Base-by-base conservation (phyloP, 441 rosid genomes). In the Populus hybrid region DNA sequence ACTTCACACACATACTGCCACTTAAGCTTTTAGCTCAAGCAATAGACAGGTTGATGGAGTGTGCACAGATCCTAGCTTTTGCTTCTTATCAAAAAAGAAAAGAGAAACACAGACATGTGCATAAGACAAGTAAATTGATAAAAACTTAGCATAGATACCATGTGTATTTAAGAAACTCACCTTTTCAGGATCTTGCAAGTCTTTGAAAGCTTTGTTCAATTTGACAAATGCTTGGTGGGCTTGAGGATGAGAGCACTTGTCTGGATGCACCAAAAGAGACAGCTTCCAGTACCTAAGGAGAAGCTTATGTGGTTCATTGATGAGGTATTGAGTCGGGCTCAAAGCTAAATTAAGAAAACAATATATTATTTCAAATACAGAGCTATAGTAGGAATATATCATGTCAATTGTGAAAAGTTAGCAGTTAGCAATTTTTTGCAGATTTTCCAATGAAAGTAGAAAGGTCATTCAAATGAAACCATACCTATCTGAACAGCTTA, bases 261-360 rank as follows among this genome's bases (percentile, higher is more conserved):
- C 99, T 7, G 98, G 99, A 81, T 95, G 98, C 85, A 95, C 98
- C 79, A 92, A 79, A 83, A 95, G 98, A 36, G 98, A 95, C 83
- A 95, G 83, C 83, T 92, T 95, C 99, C 99, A 93, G 75, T 95
- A 95, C 87, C 99, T 95, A 76, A 23, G 59, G 63, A 78, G 26
- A 73, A 21, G 32, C 61, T 64, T 40, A 36, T 18, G 68, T 16
- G 38, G 19, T 11, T 72, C 19, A 21, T 35, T 65, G 1, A 23
- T 23, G 5, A 50, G 5, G 57, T 16, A 50, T 14, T 14, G 57
- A 50, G 57, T 14, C 57, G 2, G 7, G 57, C 57, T 50, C 57
- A 50, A 46, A 50, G 57, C 57, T 50, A 50, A 50, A 50, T 50
- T 50, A 50, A 50, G 57, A 50, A 16, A 50, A 5, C 57, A 50